phyloP scores from a whole-genome alignment of 495 filamentous ascomycete species.

The Apodospora peruviana region DNA sequence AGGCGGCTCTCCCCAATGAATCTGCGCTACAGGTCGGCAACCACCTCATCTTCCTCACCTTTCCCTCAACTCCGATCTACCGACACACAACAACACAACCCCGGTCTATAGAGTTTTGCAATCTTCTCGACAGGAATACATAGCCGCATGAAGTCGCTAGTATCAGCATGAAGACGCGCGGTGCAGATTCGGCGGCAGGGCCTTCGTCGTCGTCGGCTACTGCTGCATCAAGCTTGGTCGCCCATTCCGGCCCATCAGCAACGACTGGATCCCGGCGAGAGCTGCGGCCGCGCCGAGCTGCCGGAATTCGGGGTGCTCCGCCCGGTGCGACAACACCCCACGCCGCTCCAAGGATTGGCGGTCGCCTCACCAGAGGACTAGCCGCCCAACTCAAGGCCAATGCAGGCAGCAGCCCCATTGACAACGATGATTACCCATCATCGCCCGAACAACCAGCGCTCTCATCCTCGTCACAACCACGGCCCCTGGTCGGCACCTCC shows the following conservation, averaged over 20 bases:
- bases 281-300: slow-evolving; percentile 21
- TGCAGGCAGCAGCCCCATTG: background rate
- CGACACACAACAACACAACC: too few relatives aligned
- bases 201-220: background rate
- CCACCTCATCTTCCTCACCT: too few relatives aligned
- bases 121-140: too few relatives aligned
- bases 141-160: too few relatives aligned
- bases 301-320: slow-evolving; percentile 10
- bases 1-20: too few relatives aligned
- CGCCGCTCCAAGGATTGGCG: slow-evolving; percentile 8
- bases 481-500: too few relatives aligned
- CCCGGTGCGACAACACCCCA: slow-evolving; percentile 10
- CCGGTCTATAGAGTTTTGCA: too few relatives aligned
- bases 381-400: slow-evolving; percentile 2
- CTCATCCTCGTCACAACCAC: too few relatives aligned
- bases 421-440: background rate
- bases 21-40: too few relatives aligned
- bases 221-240: background rate
- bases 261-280: slow-evolving; percentile 7
- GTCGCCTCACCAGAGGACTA: slow-evolving; percentile 18
- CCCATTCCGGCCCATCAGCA: background rate
- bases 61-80: too few relatives aligned
- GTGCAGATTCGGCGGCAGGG: background rate
- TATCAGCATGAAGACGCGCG: slow-evolving; percentile 13
- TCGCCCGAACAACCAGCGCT: background rate